Base-by-base conservation (phyloP, 164 flowering plant species). In the Magnolia officinalis region DNA sequence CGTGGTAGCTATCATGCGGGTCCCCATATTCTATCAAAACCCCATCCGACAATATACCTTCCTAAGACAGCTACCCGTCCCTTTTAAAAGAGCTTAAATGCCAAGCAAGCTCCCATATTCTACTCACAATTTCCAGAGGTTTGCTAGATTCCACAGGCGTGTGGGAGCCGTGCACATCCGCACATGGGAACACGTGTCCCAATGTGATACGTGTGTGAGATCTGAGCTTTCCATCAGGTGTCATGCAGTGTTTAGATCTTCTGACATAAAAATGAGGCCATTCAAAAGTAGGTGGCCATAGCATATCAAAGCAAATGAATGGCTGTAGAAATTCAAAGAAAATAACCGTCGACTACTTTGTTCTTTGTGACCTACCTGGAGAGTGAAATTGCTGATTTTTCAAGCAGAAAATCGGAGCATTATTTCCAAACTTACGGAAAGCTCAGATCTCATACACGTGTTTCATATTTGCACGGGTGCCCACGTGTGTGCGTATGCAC, bases 31-130 rank as follows among this genome's bases (percentile, higher is more conserved):
- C 10, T 21, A 20, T n/a, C 2, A n/a, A 64, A n/a, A 64, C 67
- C 67, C 67, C 67, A 67, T 7, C 71, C 45, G 26, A 69, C n/a
- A 2, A 66, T 16, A 37, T 69, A 10, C 24, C 71, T 37, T 69
- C 50, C 23, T 69, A 37, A 69, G 50, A 69, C 50, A 37, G 51
- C 71, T n/a, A 69, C 21, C 71, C n/a, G n/a, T n/a, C n/a, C 19
- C 11, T 16, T 8, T 69, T 37, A 18, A 6, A 14, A 69, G 49
- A 69, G 9, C 71, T 69, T 69, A 0, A 8, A 37, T 69, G 49
- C 71, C 21, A 69, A 69, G 71, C 71, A 69, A 69, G 23, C 50
- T 16, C 1, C 10, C 14, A 11, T 66, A 21, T 10, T 37, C 45
- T n/a, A n/a, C 6, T 21, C 6, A 64, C 26, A 64, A 21, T 21